These are phyloP conservation scores for Lentinula guzmanii DNA, from an alignment of 768 basidiomycete genomes.

Conservation along the genomic window DNA sequence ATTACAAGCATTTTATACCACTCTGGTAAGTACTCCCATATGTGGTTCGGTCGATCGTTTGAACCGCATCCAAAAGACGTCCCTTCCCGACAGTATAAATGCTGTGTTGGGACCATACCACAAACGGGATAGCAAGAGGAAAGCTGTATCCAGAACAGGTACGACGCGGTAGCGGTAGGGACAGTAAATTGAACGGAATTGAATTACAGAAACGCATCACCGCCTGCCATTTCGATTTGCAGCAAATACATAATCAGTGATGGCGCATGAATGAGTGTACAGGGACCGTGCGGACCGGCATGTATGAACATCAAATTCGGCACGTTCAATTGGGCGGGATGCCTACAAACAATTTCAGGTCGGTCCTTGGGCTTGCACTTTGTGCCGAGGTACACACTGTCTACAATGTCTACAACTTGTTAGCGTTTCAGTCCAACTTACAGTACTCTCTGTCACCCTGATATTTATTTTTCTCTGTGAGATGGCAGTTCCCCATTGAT, in stretches of 20 bases:
- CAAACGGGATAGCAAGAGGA: neutral
- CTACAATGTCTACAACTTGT: neutral
- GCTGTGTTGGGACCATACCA: neutral
- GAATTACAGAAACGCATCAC: too few relatives aligned
- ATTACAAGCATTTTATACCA: neutral
- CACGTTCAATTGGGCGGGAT: too few relatives aligned
- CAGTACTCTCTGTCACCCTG: neutral
- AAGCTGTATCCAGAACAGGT: neutral
- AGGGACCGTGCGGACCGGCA: neutral
- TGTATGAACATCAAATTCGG: neutral
- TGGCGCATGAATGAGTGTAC: neutral
- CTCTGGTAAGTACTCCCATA: neutral
- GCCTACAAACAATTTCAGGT: too few relatives aligned
- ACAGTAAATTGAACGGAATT: neutral
- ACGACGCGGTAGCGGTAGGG: neutral
- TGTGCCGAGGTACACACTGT: neutral
- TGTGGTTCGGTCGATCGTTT: neutral
- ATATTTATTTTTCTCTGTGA: neutral
- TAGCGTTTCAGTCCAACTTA: neutral
- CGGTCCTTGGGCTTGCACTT: neutral
- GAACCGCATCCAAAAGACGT: neutral
- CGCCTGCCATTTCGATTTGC: too few relatives aligned
- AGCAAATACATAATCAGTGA: neutral
- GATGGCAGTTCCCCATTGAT: neutral
- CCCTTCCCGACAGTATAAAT: neutral